These are phyloP conservation scores for Debaryomyces tyrocola DNA, from an alignment of 805 yeast genomes.

Conservation along the genomic window DNA sequence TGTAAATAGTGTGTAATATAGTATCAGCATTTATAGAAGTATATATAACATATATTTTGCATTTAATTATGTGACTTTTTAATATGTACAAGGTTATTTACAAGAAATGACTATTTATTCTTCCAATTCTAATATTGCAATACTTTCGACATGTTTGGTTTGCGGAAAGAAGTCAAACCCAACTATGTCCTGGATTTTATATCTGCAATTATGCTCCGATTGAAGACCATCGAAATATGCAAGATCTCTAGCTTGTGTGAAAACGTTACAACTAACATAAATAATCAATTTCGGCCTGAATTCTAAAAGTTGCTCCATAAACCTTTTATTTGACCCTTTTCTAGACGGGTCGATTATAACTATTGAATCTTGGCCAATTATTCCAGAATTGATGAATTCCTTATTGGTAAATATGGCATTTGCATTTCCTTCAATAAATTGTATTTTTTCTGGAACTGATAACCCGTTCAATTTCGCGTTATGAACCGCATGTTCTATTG, in stretches of 20 bases:
- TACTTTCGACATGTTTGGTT: conserved; percentile 58
- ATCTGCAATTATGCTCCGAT: conserved; percentile 8
- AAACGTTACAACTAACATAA: conserved; percentile 47
- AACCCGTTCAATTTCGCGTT: conserved; percentile 41
- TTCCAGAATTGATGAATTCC: conserved; percentile 21
- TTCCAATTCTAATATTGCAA: conserved; percentile 42
- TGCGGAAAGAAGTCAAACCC: conserved; percentile 56
- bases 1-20: neutral
- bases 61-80: neutral
- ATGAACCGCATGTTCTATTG: conserved; percentile 36
- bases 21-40: neutral
- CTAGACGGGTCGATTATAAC: conserved; percentile 48
- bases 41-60: neutral
- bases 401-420: conserved; percentile 31
- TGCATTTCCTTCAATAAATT: conserved; percentile 39
- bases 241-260: conserved; percentile 47
- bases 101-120: neutral
- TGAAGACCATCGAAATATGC: conserved; percentile 26
- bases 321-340: conserved; percentile 37
- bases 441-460: conserved; percentile 23
- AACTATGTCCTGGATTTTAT: conserved; percentile 23
- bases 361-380: conserved; percentile 31
- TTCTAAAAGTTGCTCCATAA: conserved; percentile 34
- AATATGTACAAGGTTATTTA: conserved; percentile 3
- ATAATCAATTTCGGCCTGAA: conserved; percentile 38